Conservation (phyloP, 192 early-diverging fungal genomes). For the Podila minutissima region DNA sequence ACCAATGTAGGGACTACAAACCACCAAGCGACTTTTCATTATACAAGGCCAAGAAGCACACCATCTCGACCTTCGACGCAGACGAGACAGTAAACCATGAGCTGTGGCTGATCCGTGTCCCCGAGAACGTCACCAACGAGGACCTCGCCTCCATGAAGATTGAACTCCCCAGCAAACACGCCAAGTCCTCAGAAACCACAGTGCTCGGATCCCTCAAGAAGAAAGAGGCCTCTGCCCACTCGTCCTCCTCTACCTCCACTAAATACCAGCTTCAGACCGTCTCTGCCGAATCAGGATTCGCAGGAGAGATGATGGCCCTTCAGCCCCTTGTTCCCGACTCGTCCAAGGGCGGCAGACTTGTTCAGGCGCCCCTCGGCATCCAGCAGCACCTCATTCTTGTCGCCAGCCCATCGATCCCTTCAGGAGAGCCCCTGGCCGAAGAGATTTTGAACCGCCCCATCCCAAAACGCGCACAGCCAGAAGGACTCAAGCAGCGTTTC, state of each 20-base stretch:
- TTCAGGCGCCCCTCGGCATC: slow-evolving; percentile 37
- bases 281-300: slow-evolving; percentile 35
- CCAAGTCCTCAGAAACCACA: slow-evolving; percentile 8
- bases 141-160: slow-evolving; percentile 41
- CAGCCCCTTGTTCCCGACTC: slow-evolving; percentile 28
- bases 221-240: slow-evolving; percentile 23
- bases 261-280: slow-evolving; percentile 46
- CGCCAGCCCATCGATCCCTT: slow-evolving; percentile 25
- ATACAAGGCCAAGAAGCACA: slow-evolving; percentile 25
- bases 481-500: slow-evolving; percentile 61
- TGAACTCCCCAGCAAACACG: slow-evolving; percentile 4
- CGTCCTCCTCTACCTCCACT: slow-evolving; percentile 13
- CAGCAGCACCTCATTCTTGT: slow-evolving; percentile 32
- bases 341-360: slow-evolving; percentile 18
- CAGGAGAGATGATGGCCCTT: slow-evolving; percentile 38
- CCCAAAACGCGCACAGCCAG: slow-evolving; percentile 56
- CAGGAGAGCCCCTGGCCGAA: slow-evolving; percentile 47
- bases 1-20: slow-evolving; percentile 37
- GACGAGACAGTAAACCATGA: slow-evolving; percentile 32
- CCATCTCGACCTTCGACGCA: slow-evolving; percentile 26
- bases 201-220: slow-evolving; percentile 38
- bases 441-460: slow-evolving; percentile 52
- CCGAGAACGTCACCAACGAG: slow-evolving; percentile 42
- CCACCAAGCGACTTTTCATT: slow-evolving; percentile 41
- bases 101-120: slow-evolving; percentile 47